These are phyloP conservation scores for Penstemon barbatus DNA, from an alignment of 257 asterid genomes.

Conservation along the genomic window DNA sequence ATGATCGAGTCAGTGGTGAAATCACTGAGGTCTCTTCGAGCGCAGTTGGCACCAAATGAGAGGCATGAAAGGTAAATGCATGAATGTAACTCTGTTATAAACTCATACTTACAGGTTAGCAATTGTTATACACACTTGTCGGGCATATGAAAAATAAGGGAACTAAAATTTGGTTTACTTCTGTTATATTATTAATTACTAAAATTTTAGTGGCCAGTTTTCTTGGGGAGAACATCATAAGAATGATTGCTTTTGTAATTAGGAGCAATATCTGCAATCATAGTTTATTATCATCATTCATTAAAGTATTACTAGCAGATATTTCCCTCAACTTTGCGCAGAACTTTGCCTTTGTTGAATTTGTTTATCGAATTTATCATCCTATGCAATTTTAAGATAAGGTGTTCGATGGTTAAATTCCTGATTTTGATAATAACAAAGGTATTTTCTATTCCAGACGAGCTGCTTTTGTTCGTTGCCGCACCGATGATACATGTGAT, in stretches of 20 bases:
- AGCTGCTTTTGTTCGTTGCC: conserved; percentile 74
- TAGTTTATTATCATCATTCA: neutral
- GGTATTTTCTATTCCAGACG: conserved; percentile 43
- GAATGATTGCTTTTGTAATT: neutral
- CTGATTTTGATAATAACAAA: neutral
- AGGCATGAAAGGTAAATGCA: conserved; percentile 60
- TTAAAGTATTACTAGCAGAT: neutral
- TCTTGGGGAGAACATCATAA: neutral
- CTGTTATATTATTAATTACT: neutral
- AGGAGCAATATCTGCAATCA: neutral
- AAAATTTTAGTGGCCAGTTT: neutral
- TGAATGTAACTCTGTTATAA: conserved; percentile 1
- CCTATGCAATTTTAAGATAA: neutral
- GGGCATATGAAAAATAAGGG: neutral
- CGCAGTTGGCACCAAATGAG: conserved; percentile 71
- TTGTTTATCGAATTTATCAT: neutral
- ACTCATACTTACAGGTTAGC: neutral
- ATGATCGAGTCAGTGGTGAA: conserved; percentile 61
- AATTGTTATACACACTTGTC: neutral
- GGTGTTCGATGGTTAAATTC: conserved; percentile 9
- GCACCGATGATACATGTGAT: conserved; percentile 45
- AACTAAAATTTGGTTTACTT: neutral
- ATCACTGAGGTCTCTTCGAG: conserved; percentile 72
- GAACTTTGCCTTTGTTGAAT: neutral
- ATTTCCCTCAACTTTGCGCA: neutral